phyloP scores from a whole-genome alignment of 805 yeast genomes.

The Candida endomychidarum region DNA sequence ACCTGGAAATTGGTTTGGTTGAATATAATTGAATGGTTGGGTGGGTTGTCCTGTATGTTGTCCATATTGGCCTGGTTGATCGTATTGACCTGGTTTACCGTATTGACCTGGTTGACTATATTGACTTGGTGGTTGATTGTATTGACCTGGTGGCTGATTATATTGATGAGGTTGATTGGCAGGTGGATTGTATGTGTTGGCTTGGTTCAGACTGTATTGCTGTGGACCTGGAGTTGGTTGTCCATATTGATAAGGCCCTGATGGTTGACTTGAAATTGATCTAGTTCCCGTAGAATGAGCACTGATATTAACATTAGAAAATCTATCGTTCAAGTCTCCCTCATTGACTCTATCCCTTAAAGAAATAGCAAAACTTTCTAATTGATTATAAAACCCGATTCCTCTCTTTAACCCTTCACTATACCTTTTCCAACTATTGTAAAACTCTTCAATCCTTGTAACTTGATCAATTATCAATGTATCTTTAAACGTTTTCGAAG shows the following conservation, averaged over 20 bases:
- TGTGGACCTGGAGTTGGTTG: constrained; percentile 5
- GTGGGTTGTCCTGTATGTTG: no score
- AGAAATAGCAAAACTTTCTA: constrained; percentile 31
- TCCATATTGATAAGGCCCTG: not conserved
- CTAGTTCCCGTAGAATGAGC: constrained; percentile 10
- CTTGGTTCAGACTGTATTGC: not conserved
- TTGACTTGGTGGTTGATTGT: constrained; percentile 3
- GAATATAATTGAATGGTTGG: not conserved
- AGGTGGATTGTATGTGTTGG: constrained; percentile 1
- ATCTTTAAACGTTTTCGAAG: constrained; percentile 39
- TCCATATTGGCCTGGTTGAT: no score
- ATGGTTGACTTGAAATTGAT: not conserved
- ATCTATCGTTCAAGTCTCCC: constrained; percentile 8
- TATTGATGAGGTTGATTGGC: constrained; percentile 1
- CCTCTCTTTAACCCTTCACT: constrained; percentile 63
- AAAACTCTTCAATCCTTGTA: constrained; percentile 46
- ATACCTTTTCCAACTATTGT: constrained; percentile 55
- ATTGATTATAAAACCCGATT: constrained; percentile 56
- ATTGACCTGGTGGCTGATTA: constrained; percentile 5
- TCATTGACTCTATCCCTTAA: constrained; percentile 12
- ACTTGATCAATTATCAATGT: constrained; percentile 32
- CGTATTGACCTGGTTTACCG: no score
- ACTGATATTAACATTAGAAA: constrained; percentile 11
- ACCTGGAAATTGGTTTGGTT: constrained; percentile 1
- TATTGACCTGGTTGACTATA: not conserved